These are phyloP conservation scores for Alternaria rosae DNA, from an alignment of 2,329 filamentous ascomycete species.

Conservation along the genomic window DNA sequence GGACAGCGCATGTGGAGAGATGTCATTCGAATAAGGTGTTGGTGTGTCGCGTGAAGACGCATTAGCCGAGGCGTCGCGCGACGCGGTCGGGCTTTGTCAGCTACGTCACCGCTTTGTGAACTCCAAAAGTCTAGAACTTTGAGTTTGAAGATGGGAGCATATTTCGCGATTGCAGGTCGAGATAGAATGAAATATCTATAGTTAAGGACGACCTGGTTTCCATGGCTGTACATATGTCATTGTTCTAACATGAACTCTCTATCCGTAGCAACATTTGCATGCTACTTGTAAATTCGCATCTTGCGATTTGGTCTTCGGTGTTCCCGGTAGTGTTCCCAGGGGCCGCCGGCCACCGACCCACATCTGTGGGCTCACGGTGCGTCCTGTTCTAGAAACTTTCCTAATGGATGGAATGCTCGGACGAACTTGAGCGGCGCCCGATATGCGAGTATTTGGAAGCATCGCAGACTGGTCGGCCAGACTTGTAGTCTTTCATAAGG, in stretches of 20 bases:
- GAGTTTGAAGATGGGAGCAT: background rate
- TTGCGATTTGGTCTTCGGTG: conserved; percentile 3
- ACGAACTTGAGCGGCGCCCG: conserved; percentile 26
- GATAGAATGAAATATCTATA: background rate
- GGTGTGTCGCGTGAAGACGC: conserved; percentile 13
- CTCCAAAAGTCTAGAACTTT: conserved; percentile 20
- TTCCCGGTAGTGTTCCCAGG: background rate
- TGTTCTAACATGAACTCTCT: background rate
- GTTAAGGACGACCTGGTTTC: background rate
- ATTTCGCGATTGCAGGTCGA: background rate
- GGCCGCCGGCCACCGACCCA: conserved; percentile 5
- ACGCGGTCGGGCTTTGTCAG: conserved; percentile 22
- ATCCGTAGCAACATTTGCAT: background rate
- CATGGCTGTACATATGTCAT: conserved; percentile 8
- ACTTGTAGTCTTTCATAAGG: conserved; percentile 23
- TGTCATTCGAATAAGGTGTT: conserved; percentile 9
- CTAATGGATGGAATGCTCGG: conserved; percentile 11
- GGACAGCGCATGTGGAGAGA: conserved; percentile 11
- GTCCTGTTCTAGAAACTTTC: conserved; percentile 9
- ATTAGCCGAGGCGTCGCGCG: conserved; percentile 17
- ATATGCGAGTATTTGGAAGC: conserved; percentile 10
- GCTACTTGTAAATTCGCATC: background rate
- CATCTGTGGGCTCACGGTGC: background rate
- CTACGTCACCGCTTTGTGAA: conserved; percentile 16
- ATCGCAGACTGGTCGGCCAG: conserved; percentile 18